Percentiles rank a stretch among this genome's conserved stretches.
phyloP scores from a whole-genome alignment of 1,139 yeast genomes.

The Casaregolazyma suthepensis region DNA sequence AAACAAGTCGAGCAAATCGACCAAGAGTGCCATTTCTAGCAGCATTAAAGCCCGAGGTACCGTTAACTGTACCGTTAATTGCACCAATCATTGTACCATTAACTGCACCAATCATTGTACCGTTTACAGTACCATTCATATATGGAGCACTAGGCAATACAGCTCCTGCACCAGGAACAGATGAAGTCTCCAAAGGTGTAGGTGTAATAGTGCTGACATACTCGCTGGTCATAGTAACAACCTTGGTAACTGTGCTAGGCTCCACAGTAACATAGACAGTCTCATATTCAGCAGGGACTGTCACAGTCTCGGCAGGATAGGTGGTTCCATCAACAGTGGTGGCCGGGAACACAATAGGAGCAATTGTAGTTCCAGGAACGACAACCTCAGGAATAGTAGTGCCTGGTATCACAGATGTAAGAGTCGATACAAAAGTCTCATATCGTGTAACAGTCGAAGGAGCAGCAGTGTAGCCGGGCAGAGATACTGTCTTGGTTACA shows the following conservation, averaged over 20 bases:
- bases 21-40: background rate
- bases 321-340: constrained; percentile 16
- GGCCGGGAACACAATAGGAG: constrained; percentile 13
- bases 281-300: constrained; percentile 10
- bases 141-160: background rate
- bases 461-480: constrained; percentile 7
- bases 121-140: background rate
- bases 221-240: background rate
- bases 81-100: background rate
- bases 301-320: constrained; percentile 11
- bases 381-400: constrained; percentile 18
- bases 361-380: constrained; percentile 16
- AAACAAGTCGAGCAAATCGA: no score
- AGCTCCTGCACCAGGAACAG: constrained; percentile 5
- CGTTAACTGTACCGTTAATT: background rate
- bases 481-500: constrained; percentile 3
- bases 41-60: background rate
- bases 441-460: constrained; percentile 13
- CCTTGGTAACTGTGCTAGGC: constrained; percentile 7
- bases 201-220: constrained; percentile 5
- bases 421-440: background rate
- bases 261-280: constrained; percentile 7
- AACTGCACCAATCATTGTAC: background rate
- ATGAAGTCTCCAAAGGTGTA: constrained; percentile 10
- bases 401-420: constrained; percentile 12